Evolutionary conservation across 371 early-diverging fungal species (phyloP), one percentile per base, ranked within the genome.

Genomic region (Paraphysoderma sedebokerense): DNA sequence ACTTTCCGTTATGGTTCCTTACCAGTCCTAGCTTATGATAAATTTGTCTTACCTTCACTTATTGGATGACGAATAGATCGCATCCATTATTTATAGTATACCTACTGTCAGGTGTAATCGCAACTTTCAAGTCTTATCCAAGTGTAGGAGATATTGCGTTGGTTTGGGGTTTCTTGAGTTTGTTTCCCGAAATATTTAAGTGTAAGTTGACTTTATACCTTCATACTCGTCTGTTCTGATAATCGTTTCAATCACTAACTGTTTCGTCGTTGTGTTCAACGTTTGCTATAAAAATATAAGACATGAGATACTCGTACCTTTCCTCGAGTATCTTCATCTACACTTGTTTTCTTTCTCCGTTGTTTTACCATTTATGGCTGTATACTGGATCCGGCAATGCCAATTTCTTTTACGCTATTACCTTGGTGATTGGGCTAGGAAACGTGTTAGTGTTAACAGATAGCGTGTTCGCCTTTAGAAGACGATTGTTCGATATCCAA

Each of bases 401-500:
- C 46, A 96, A 96, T 62, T 96, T 93, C 58, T 92, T 85, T 58
- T 96, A 92, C 54, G 91, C 95, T 8, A 87, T 90, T 19, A 92
- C 90, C 2, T 72, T 96, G 32, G 86, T 92, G 30, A 19, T 46
- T 15, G 27, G 12, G 1, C 19, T 40, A 17, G 52, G 19, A 7
- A 37, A 33, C 13, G 46, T 38, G n/a, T 13, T 49, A 2, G 5
- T 49, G 2, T n/a, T 27, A 13, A 20, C 50, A 2, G 47, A 55
- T 37, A 8, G 6, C 12, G 12, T 48, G 46, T n/a, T n/a, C n/a
- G n/a, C n/a, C n/a, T n/a, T n/a, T n/a, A n/a, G n/a, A n/a, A n/a
- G n/a, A n/a, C n/a, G n/a, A n/a, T n/a, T n/a, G n/a, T n/a, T n/a
- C n/a, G n/a, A n/a, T n/a, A n/a, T n/a, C n/a, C n/a, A n/a, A n/a